Conservation (phyloP, 106 monocot species). For the Dactylorhiza incarnata region DNA sequence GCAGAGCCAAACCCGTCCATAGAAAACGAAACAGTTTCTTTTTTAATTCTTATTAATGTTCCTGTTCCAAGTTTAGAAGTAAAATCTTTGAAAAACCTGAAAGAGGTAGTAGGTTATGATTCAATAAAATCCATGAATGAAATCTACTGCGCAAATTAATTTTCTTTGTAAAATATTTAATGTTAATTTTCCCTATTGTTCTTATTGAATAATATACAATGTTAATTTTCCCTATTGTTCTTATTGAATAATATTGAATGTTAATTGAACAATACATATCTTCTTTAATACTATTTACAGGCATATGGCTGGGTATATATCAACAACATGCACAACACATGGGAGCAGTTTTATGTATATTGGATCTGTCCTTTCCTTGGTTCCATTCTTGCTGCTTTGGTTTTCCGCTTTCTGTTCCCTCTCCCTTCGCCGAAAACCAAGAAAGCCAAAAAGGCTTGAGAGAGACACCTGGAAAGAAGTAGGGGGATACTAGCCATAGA, state of each 20-base stretch:
- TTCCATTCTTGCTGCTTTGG: slow-evolving; percentile 18
- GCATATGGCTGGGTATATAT: slow-evolving; percentile 8
- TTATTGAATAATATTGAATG: too few relatives aligned
- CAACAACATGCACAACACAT: slow-evolving; percentile 6
- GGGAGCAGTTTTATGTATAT: slow-evolving; percentile 20
- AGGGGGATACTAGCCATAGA: neutral
- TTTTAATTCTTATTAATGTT: too few relatives aligned
- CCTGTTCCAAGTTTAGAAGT: too few relatives aligned
- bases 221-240: too few relatives aligned
- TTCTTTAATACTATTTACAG: neutral
- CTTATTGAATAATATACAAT: neutral
- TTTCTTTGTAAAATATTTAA: neutral
- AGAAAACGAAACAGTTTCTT: too few relatives aligned
- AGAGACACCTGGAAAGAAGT: neutral
- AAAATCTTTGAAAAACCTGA: neutral
- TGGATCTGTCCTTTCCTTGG: slow-evolving; percentile 21
- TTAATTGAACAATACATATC: neutral
- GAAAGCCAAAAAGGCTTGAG: slow-evolving; percentile 15
- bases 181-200: neutral
- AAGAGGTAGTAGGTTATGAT: neutral
- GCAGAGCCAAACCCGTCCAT: too few relatives aligned
- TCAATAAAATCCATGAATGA: neutral
- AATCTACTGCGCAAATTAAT: neutral
- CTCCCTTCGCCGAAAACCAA: slow-evolving; percentile 6
- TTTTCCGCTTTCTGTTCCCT: slow-evolving; percentile 7